A percentile compares a stretch with the other conserved stretches of the same genome.
phyloP scores from a whole-genome alignment of 352 stramenopile species.

The Peronosclerospora sorghi region DNA sequence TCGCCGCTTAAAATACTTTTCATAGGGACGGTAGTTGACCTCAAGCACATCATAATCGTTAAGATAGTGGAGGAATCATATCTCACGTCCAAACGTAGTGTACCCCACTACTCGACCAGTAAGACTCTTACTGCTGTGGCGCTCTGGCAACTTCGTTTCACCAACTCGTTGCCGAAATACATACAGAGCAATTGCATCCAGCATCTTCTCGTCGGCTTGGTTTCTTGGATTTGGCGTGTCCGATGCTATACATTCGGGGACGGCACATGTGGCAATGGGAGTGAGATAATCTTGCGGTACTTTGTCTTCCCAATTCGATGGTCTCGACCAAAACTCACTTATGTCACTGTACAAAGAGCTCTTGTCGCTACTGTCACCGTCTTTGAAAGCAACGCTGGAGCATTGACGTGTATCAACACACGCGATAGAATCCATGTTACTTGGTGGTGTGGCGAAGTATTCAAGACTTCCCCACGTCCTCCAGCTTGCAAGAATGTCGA shows the following conservation, averaged over 20 bases:
- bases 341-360: constrained; percentile 14
- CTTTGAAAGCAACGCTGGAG: not conserved
- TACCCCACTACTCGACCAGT: constrained; percentile 2
- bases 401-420: too few species aligned
- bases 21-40: too few species aligned
- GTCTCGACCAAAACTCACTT: constrained; percentile 19
- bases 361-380: constrained; percentile 2
- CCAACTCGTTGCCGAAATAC: constrained; percentile 10
- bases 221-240: not conserved
- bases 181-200: constrained; percentile 15
- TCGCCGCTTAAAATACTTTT: too few species aligned
- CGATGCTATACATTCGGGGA: not conserved
- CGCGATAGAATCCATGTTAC: not conserved
- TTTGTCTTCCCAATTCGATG: constrained; percentile 10
- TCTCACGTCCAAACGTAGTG: constrained; percentile 2
- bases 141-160: constrained; percentile 3
- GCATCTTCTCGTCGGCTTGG: constrained; percentile 10
- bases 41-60: too few species aligned
- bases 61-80: not conserved
- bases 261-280: not conserved
- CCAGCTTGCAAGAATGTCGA: constrained; percentile 23
- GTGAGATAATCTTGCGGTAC: not conserved
- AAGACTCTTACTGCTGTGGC: not conserved
- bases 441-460: constrained; percentile 10
- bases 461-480: constrained; percentile 19